Evolutionary conservation across 83 land plant genomes (phyloP), one percentile per base, ranked within the genome.

Genomic region (Larix sibirica): DNA sequence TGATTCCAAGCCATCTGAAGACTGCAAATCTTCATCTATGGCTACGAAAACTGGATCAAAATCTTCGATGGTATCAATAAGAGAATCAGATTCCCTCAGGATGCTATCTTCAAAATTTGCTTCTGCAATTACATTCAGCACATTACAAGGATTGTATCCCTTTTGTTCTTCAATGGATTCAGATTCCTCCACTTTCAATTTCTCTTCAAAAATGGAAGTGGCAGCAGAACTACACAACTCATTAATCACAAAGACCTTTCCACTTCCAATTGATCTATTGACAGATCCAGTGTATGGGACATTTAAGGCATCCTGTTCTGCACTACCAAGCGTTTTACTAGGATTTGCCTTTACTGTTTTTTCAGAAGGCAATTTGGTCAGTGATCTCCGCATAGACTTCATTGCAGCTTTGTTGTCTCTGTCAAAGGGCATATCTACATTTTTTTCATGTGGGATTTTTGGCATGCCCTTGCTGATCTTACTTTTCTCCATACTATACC

Each of bases 1-100:
- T 42, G 13, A 24, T 10, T 38, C 77, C 40, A 38, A 73, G 77
- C 26, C 36, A 33, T 33, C 36, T 33, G 36, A 73, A 73, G 56
- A 21, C 18, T 73, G 77, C 18, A 73, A 73, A 18, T 73, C 18
- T 73, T 73, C 77, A 73, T 73, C 54, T 73, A 24, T 40, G 1
- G 54, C 50, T 24, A 40, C 0, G 54, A 73, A 73, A n/a, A 21
- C 77, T 42, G 23, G 56, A n/a, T 10, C n/a, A 42, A 40, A 44
- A 26, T 73, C 77, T 73, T 73, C 77, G 44, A 36, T n/a, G 17
- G 42, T 73, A 73, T 73, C 77, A 73, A 73, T 40, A 73, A 73
- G 77, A 73, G 77, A 73, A 44, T 73, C 77, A 5, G 77, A 42
- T n/a, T 73, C 77, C 33, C 54, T 42, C 77, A 73, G 77, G 24